Percentiles rank a stretch among this genome's conserved stretches.
These are phyloP conservation scores for Camillea tinctor DNA, from an alignment of 2,329 filamentous ascomycete genomes.

Conservation along the genomic window DNA sequence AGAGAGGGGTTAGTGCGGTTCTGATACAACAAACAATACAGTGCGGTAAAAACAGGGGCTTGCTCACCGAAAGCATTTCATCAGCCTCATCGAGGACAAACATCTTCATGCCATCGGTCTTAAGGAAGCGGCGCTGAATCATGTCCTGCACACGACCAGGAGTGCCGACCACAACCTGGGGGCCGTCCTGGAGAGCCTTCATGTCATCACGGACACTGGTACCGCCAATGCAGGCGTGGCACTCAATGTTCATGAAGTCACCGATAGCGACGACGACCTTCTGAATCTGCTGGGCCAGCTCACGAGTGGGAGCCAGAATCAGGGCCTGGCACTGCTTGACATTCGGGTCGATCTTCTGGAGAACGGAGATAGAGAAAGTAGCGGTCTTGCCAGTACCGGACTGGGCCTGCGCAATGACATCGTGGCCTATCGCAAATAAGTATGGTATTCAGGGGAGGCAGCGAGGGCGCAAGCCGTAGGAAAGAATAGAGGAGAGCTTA, in stretches of 20 bases:
- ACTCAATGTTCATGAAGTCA: conserved; percentile 99
- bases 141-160: conserved; percentile 99
- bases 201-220: conserved; percentile 98
- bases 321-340: conserved; percentile 97
- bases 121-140: conserved; percentile 97
- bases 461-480: not conserved
- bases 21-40: conserved; percentile 16
- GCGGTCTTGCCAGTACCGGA: conserved; percentile 99
- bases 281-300: conserved; percentile 98
- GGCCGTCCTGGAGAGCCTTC: conserved; percentile 93
- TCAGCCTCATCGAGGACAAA: conserved; percentile 99
- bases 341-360: conserved; percentile 96
- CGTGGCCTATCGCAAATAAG: conserved; percentile 63
- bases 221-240: conserved; percentile 98
- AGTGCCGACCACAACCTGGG: conserved; percentile 96
- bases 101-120: conserved; percentile 99
- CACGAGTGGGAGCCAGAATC: conserved; percentile 95
- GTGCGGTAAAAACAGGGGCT: too few species aligned
- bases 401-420: conserved; percentile 99
- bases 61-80: conserved; percentile 88
- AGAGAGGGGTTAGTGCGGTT: conserved; percentile 38
- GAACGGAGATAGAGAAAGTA: conserved; percentile 98
- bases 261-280: conserved; percentile 98
- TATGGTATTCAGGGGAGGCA: not conserved
- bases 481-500: conserved; percentile 46